Evolutionary conservation across 202 grass and related monocot genomes (phyloP).

Genomic region (Schoenoplectus tabernaemontani): DNA sequence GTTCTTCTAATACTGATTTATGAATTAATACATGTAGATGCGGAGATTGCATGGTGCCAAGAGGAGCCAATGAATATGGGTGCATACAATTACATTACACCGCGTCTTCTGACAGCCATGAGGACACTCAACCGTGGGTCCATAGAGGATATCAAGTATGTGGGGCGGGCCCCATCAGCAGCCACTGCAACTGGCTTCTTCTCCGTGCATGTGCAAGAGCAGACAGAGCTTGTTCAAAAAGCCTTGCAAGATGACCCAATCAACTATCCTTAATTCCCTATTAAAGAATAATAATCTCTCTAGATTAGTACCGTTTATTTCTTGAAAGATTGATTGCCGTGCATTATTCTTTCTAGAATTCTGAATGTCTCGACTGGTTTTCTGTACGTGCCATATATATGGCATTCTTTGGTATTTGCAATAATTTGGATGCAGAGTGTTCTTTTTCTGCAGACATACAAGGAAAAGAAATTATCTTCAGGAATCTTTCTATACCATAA

Average conservation of each 20-base stretch:
- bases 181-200: slow-evolving; percentile 87
- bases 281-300: slow-evolving; percentile 19
- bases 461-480: not conserved
- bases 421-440: slow-evolving; percentile 1
- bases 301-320: slow-evolving; percentile 13
- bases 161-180: slow-evolving; percentile 62
- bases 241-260: slow-evolving; percentile 73
- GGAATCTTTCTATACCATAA: not conserved
- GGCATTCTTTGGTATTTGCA: not conserved
- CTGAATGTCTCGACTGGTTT: not conserved
- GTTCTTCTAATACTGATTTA: slow-evolving; percentile 4
- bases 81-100: slow-evolving; percentile 65
- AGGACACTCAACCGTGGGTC: slow-evolving; percentile 39
- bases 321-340: slow-evolving; percentile 11
- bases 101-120: slow-evolving; percentile 74
- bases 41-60: slow-evolving; percentile 97
- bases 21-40: slow-evolving; percentile 47
- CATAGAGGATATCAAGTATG: slow-evolving; percentile 82
- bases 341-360: not conserved
- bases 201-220: slow-evolving; percentile 66
- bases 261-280: slow-evolving; percentile 11
- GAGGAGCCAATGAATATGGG: slow-evolving; percentile 99
- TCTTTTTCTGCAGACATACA: not conserved
- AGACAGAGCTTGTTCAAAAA: slow-evolving; percentile 61
- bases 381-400: not conserved